Conservation (phyloP, 768 basidiomycete species). For the Gelatoporia subvermispora region DNA sequence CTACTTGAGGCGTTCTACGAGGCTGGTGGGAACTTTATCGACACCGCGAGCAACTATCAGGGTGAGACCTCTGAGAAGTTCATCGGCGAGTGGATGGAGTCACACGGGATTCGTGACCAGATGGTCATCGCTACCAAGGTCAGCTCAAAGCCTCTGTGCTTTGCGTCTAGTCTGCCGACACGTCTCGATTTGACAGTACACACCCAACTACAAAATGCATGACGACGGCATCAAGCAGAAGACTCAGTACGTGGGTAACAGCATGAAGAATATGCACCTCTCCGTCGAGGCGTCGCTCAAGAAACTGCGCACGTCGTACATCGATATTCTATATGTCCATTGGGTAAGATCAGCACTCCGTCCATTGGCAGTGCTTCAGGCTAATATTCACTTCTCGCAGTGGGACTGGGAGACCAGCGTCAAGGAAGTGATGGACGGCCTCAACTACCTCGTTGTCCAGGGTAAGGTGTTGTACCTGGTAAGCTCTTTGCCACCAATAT, state of each 20-base stretch:
- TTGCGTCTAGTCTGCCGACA: background rate
- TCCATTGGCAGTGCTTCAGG: constrained; percentile 32
- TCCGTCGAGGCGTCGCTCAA: constrained; percentile 29
- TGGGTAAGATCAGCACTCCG: constrained; percentile 31
- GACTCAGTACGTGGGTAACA: constrained; percentile 38
- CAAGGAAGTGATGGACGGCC: constrained; percentile 34
- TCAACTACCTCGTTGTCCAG: constrained; percentile 31
- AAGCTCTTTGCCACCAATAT: background rate
- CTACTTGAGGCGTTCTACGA: constrained; percentile 40
- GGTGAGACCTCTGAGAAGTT: constrained; percentile 32
- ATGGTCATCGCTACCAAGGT: constrained; percentile 31
- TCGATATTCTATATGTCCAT: constrained; percentile 51
- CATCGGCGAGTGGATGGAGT: constrained; percentile 39
- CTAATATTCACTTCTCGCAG: constrained; percentile 24
- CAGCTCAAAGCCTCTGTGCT: background rate
- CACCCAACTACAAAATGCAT: constrained; percentile 17
- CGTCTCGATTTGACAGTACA: constrained; percentile 17
- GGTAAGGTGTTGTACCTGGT: constrained; percentile 34
- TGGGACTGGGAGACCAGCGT: constrained; percentile 36
- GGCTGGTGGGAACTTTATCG: constrained; percentile 43
- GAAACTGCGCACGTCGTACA: constrained; percentile 50
- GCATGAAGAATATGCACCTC: constrained; percentile 25
- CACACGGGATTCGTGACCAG: constrained; percentile 30
- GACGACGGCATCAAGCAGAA: constrained; percentile 18
- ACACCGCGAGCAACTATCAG: constrained; percentile 40